These are phyloP conservation scores for Nicotiana rustica DNA, from an alignment of 305 asterid species.

Conservation along the genomic window DNA sequence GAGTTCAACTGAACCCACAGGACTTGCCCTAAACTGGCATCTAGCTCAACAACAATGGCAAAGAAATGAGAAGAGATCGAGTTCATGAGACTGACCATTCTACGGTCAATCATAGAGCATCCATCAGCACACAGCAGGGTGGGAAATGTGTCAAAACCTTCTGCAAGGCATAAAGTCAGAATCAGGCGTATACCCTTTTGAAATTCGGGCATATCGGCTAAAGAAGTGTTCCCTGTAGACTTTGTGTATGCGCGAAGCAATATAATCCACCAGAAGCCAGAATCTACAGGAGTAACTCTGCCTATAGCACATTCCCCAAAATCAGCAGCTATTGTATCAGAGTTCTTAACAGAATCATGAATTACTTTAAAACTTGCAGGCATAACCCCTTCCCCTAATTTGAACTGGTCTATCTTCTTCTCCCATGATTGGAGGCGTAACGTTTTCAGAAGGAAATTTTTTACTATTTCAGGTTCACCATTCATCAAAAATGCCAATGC, in stretches of 20 bases:
- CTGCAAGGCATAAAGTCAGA: conserved; percentile 64
- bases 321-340: conserved; percentile 61
- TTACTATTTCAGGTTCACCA: conserved; percentile 61
- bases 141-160: conserved; percentile 75
- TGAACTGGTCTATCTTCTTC: conserved; percentile 66
- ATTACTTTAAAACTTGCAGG: conserved; percentile 73
- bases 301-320: conserved; percentile 75
- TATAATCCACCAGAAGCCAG: conserved; percentile 82
- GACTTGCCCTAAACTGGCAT: too few relatives aligned
- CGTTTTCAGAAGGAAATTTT: conserved; percentile 65
- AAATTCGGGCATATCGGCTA: conserved; percentile 61
- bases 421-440: conserved; percentile 72
- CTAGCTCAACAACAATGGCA: neutral
- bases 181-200: conserved; percentile 67
- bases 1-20: too few relatives aligned
- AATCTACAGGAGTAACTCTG: conserved; percentile 75
- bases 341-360: conserved; percentile 46
- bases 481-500: conserved; percentile 75
- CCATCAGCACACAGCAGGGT: conserved; percentile 53
- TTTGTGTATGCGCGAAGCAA: conserved; percentile 28
- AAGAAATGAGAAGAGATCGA: neutral
- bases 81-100: conserved; percentile 54
- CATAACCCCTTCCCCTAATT: conserved; percentile 72
- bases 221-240: conserved; percentile 53
- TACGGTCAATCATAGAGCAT: conserved; percentile 60